Evolutionary conservation across 805 yeast species (phyloP).

Genomic region (Candida patagonica): DNA sequence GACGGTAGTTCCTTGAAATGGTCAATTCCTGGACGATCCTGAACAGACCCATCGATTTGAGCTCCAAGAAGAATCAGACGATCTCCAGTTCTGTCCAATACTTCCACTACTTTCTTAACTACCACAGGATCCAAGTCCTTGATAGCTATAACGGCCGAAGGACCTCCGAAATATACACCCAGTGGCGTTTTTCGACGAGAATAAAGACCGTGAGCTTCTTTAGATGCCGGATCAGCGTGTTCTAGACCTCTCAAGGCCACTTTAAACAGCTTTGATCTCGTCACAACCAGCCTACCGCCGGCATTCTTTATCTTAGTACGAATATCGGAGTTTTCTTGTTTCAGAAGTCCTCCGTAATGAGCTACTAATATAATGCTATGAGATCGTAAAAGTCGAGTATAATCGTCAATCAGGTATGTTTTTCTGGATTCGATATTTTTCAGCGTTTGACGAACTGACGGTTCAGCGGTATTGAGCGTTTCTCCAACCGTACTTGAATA

Average conservation of each 20-base stretch:
- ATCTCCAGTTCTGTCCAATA: conserved; percentile 57
- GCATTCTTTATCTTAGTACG: conserved; percentile 51
- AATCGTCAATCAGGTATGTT: conserved; percentile 75
- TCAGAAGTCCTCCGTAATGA: conserved; percentile 76
- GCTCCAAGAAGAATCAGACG: conserved; percentile 81
- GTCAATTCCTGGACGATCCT: conserved; percentile 43
- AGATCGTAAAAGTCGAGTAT: conserved; percentile 57
- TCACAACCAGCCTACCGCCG: conserved; percentile 63
- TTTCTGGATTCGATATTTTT: conserved; percentile 52
- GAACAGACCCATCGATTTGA: conserved; percentile 53
- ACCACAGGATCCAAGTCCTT: conserved; percentile 60
- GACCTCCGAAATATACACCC: conserved; percentile 64
- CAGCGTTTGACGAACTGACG: neutral
- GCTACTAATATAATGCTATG: conserved; percentile 66
- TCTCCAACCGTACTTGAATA: too few species aligned
- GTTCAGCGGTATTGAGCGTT: too few species aligned
- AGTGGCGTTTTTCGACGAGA: conserved; percentile 49
- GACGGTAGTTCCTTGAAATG: conserved; percentile 67
- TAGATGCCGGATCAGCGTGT: conserved; percentile 65
- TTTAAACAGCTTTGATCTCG: conserved; percentile 61
- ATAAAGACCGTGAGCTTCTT: conserved; percentile 36
- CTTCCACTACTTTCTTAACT: conserved; percentile 52
- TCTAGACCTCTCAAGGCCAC: conserved; percentile 66
- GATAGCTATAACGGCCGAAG: conserved; percentile 71
- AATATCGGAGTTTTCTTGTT: conserved; percentile 54